Conservation (phyloP, 768 basidiomycete genomes). For the Postia placenta region DNA sequence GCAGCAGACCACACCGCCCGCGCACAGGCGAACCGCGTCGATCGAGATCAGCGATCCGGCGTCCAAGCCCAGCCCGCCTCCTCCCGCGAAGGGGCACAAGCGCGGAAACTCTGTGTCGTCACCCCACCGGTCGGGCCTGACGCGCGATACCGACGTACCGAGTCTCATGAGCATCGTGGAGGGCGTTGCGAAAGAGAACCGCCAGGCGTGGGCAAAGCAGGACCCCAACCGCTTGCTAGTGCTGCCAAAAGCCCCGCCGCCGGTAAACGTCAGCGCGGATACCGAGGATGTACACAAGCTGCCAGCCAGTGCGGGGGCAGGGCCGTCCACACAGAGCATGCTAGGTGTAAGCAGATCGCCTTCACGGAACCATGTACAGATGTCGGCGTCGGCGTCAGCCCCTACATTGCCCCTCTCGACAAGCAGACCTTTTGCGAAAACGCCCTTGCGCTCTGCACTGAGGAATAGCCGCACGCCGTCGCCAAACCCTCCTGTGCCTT, state of each 20-base stretch:
- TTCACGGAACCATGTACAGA: constrained; percentile 8
- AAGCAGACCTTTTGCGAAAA: constrained; percentile 29
- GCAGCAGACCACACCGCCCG: constrained; percentile 8
- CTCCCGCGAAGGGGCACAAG: constrained; percentile 6
- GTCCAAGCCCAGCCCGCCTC: background rate
- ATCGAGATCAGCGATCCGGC: constrained; percentile 8
- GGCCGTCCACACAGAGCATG: background rate
- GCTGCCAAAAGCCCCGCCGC: constrained; percentile 42
- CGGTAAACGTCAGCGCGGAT: constrained; percentile 21
- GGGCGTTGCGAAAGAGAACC: constrained; percentile 42
- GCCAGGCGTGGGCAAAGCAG: constrained; percentile 20
- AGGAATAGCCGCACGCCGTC: constrained; percentile 32
- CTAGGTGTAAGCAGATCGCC: constrained; percentile 2
- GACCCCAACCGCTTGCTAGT: constrained; percentile 29
- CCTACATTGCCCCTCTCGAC: constrained; percentile 9
- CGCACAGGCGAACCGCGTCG: constrained; percentile 8
- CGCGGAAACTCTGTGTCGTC: constrained; percentile 9
- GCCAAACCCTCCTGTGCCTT: constrained; percentile 10
- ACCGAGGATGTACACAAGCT: background rate
- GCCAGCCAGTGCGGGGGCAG: background rate
- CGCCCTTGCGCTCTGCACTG: constrained; percentile 59
- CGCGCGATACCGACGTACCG: constrained; percentile 13
- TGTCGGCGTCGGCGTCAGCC: constrained; percentile 13
- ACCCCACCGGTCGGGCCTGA: constrained; percentile 1
- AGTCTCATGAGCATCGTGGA: constrained; percentile 70